A percentile compares a stretch with the other conserved stretches of the same genome.
Conservation (phyloP, 768 basidiomycete genomes). For the Agaricus sinodeliciosus region DNA sequence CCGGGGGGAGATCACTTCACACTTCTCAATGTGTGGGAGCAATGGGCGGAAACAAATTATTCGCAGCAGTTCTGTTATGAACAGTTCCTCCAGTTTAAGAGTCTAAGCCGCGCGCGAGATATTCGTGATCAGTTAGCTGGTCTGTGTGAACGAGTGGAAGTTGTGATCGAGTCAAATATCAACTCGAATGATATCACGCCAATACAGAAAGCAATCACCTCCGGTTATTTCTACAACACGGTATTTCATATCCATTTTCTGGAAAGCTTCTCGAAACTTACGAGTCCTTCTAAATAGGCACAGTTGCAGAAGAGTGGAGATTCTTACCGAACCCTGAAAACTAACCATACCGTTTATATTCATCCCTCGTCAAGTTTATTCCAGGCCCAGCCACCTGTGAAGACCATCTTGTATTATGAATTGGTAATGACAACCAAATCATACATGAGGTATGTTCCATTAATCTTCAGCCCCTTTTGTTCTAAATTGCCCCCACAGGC, state of each 20-base stretch:
- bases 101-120: conserved; percentile 88
- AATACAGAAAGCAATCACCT: conserved; percentile 90
- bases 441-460: conserved; percentile 65
- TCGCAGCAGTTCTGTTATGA: conserved; percentile 97
- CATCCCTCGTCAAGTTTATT: conserved; percentile 95
- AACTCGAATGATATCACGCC: conserved; percentile 91
- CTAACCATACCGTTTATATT: conserved; percentile 92
- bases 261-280: neutral
- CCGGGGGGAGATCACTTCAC: conserved; percentile 98
- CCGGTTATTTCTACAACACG: conserved; percentile 95
- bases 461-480: neutral
- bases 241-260: conserved; percentile 33
- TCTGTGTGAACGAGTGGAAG: conserved; percentile 94
- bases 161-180: conserved; percentile 80
- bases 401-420: conserved; percentile 90
- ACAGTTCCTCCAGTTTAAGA: conserved; percentile 93
- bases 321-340: conserved; percentile 94
- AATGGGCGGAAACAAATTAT: conserved; percentile 97
- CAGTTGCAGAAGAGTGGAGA: conserved; percentile 94
- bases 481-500: conserved; percentile 34
- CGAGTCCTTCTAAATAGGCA: conserved; percentile 41
- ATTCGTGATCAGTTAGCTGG: conserved; percentile 94
- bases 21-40: conserved; percentile 95
- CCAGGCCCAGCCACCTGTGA: conserved; percentile 91
- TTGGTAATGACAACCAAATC: conserved; percentile 97